phyloP scores from a whole-genome alignment of 1,284 basidiomycete genomes.

The Moniliophthora roreri region DNA sequence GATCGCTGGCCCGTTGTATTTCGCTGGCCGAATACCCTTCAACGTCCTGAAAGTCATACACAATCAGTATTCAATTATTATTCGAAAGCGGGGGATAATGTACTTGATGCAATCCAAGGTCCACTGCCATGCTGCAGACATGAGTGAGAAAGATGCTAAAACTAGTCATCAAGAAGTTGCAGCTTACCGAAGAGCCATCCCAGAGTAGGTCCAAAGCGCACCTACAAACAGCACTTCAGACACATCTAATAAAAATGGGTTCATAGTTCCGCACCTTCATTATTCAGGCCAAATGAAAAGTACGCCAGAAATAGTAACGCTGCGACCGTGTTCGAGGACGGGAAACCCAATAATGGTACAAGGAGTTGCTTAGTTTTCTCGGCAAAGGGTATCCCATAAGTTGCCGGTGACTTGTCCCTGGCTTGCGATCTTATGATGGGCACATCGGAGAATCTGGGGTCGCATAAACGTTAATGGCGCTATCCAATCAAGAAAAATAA shows the following conservation, averaged over 20 bases:
- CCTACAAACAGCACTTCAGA: neutral
- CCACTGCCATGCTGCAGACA: slow-evolving; percentile 14
- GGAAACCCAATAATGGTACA: slow-evolving; percentile 13
- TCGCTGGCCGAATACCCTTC: neutral
- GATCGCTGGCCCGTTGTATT: slow-evolving; percentile 5
- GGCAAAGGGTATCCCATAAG: slow-evolving; percentile 15
- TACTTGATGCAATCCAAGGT: slow-evolving; percentile 15
- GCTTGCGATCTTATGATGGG: slow-evolving; percentile 11
- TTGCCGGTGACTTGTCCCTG: slow-evolving; percentile 12
- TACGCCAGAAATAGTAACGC: slow-evolving; percentile 14
- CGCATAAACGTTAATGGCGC: neutral
- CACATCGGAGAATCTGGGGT: slow-evolving; percentile 8
- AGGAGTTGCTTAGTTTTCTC: slow-evolving; percentile 14
- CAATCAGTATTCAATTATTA: no score
- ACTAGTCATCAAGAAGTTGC: neutral
- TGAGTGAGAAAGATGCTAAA: neutral
- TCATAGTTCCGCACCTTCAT: slow-evolving; percentile 4
- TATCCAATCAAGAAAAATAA: neutral
- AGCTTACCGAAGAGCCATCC: slow-evolving; percentile 14
- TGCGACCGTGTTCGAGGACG: slow-evolving; percentile 13
- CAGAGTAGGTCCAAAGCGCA: slow-evolving; percentile 16
- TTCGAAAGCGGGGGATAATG: neutral
- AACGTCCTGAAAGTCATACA: neutral
- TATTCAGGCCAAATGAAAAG: slow-evolving; percentile 16
- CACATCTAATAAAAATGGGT: neutral